Conservation (phyloP, 495 filamentous ascomycete species). For the Rhizodiscina lignyota region DNA sequence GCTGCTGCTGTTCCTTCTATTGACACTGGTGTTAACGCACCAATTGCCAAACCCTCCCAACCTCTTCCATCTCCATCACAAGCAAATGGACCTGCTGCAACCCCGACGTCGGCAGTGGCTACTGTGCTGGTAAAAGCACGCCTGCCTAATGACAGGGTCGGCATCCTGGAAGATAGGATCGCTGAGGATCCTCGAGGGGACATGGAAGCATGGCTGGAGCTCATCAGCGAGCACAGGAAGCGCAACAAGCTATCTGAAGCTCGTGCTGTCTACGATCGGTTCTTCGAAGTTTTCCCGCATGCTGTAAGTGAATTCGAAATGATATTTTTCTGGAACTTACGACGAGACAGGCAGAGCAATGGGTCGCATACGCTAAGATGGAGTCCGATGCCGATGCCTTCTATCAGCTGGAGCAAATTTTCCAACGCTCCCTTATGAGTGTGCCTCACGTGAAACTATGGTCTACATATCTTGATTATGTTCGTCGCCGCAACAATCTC, state of each 20-base stretch:
- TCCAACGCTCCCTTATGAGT: conserved; percentile 51
- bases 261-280: conserved; percentile 66
- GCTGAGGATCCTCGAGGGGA: conserved; percentile 84
- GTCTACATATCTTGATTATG: conserved; percentile 87
- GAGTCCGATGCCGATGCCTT: conserved; percentile 72
- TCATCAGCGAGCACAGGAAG: conserved; percentile 72
- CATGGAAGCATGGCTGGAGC: conserved; percentile 68
- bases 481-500: conserved; percentile 77
- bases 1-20: conserved; percentile 21
- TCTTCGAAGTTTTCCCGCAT: conserved; percentile 72
- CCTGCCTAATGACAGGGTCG: conserved; percentile 60
- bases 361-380: conserved; percentile 73
- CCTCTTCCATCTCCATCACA: conserved; percentile 5
- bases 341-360: conserved; percentile 86
- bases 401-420: conserved; percentile 60
- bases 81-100: conserved; percentile 1
- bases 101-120: conserved; percentile 16
- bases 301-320: conserved; percentile 52
- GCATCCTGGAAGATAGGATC: conserved; percentile 77
- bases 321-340: conserved; percentile 1
- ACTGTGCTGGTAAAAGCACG: conserved; percentile 29
- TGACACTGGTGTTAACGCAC: conserved; percentile 20
- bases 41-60: conserved; percentile 20
- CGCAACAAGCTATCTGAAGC: conserved; percentile 69
- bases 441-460: conserved; percentile 73